phyloP scores from a whole-genome alignment of 139 green algal species.

The Deuterostichococcus epilithicus region DNA sequence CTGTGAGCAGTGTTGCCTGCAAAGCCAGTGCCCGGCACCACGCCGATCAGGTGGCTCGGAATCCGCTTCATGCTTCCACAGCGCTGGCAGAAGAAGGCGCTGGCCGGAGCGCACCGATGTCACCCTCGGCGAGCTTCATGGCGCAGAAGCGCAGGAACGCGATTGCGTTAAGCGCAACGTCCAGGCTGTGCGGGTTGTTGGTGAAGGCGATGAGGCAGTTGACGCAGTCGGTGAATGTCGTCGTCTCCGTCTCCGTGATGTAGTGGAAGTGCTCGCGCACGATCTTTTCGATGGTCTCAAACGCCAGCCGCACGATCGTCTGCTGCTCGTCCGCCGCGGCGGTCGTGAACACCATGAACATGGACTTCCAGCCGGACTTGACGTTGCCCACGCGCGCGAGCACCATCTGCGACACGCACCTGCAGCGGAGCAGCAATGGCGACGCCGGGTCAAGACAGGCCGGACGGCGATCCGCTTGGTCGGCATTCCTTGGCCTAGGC shows the following conservation, averaged over 20 bases:
- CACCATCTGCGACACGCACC: slow-evolving; percentile 84
- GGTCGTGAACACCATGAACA: slow-evolving; percentile 99
- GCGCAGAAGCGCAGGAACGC: slow-evolving; percentile 98
- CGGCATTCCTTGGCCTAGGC: too few relatives aligned
- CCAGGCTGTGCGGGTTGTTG: slow-evolving; percentile 91
- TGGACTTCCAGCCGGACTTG: slow-evolving; percentile 96
- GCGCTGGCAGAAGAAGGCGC: not conserved
- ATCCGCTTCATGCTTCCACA: too few relatives aligned
- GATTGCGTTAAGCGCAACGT: slow-evolving; percentile 94
- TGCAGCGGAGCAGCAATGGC: too few relatives aligned
- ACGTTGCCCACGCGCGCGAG: slow-evolving; percentile 88
- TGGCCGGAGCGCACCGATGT: slow-evolving; percentile 67
- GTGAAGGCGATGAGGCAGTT: slow-evolving; percentile 99
- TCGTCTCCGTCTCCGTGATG: slow-evolving; percentile 97
- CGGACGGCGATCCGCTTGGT: too few relatives aligned
- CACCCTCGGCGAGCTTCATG: slow-evolving; percentile 90
- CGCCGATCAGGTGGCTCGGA: too few relatives aligned
- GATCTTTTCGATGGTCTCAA: slow-evolving; percentile 97
- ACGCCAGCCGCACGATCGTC: slow-evolving; percentile 81
- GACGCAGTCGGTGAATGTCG: slow-evolving; percentile 98
- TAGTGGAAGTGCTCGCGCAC: slow-evolving; percentile 95
- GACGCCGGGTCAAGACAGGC: too few relatives aligned
- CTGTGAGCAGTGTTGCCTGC: too few relatives aligned
- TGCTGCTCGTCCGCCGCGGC: slow-evolving; percentile 76
- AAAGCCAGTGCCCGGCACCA: too few relatives aligned